Conservation (phyloP, 1,284 basidiomycete species). For the Sporisorium graminicola region DNA sequence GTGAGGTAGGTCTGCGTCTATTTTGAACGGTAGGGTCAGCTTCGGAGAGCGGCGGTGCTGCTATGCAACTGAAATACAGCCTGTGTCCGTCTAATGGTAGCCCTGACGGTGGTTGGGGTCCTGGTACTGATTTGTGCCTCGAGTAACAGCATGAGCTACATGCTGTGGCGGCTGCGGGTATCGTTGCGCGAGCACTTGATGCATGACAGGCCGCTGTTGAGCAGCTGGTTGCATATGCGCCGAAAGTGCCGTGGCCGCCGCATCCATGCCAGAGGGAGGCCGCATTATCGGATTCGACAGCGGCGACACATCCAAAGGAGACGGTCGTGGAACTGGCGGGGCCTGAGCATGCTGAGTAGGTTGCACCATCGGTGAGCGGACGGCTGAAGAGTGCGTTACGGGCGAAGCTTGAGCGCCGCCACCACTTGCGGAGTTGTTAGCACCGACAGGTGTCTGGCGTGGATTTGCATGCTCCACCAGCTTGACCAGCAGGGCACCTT, state of each 20-base stretch:
- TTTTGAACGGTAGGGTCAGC: too few relatives aligned
- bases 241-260: slow-evolving; percentile 16
- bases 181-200: not conserved
- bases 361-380: slow-evolving; percentile 3
- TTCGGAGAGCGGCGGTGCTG: not conserved
- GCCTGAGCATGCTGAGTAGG: slow-evolving; percentile 2
- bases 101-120: slow-evolving; percentile 21
- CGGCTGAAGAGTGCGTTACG: not conserved
- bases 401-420: not conserved
- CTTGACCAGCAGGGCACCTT: slow-evolving; percentile 45
- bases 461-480: slow-evolving; percentile 42
- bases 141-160: not conserved
- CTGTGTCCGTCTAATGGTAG: slow-evolving; percentile 5
- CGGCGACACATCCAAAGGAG: slow-evolving; percentile 1
- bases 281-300: slow-evolving; percentile 6
- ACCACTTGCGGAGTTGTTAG: not conserved
- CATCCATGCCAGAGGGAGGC: slow-evolving; percentile 3
- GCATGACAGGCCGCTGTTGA: slow-evolving; percentile 2
- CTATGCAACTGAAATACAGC: too few relatives aligned
- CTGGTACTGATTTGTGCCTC: slow-evolving; percentile 8
- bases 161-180: slow-evolving; percentile 8
- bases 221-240: slow-evolving; percentile 16
- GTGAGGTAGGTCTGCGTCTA: too few relatives aligned
- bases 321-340: not conserved
- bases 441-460: slow-evolving; percentile 7